Evolutionary conservation across 169 alveolate genomes (phyloP).

Genomic region (Cystoisospora suis): DNA sequence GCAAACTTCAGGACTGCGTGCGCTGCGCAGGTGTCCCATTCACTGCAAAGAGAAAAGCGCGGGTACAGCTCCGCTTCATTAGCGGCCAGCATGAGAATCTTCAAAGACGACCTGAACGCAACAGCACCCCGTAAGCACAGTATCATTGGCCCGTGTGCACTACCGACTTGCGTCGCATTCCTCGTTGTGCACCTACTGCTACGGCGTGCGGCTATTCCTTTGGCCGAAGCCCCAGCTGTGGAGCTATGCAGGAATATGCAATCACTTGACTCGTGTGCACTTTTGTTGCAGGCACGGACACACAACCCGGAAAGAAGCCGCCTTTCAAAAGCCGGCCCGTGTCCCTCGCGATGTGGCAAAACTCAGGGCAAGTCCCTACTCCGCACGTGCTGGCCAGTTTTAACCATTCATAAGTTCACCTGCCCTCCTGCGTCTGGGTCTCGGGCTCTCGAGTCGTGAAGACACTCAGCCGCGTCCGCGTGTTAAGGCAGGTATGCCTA

Average conservation of each 20-base stretch:
- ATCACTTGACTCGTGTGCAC: not conserved
- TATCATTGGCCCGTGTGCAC: not conserved
- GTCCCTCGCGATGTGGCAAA: no score
- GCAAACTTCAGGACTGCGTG: slow-evolving; percentile 64
- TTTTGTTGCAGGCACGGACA: not conserved
- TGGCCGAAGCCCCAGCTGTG: no score
- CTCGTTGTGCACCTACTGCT: not conserved
- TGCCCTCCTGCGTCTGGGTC: no score
- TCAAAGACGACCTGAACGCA: slow-evolving; percentile 67
- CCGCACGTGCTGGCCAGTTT: no score
- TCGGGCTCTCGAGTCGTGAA: no score
- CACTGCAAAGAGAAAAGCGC: slow-evolving; percentile 69
- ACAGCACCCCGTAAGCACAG: not conserved
- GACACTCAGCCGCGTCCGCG: no score
- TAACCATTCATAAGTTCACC: no score
- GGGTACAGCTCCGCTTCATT: slow-evolving; percentile 70
- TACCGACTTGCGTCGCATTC: no score
- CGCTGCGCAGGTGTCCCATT: slow-evolving; percentile 78
- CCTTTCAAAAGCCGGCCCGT: no score
- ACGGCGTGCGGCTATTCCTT: not conserved
- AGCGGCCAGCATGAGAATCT: slow-evolving; percentile 65
- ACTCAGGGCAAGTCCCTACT: no score
- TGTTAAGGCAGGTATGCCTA: no score
- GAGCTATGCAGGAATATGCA: not conserved
- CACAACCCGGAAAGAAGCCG: no score